Conservation (phyloP, 1,139 yeast genomes). For the Geotrichum klebahnii region DNA sequence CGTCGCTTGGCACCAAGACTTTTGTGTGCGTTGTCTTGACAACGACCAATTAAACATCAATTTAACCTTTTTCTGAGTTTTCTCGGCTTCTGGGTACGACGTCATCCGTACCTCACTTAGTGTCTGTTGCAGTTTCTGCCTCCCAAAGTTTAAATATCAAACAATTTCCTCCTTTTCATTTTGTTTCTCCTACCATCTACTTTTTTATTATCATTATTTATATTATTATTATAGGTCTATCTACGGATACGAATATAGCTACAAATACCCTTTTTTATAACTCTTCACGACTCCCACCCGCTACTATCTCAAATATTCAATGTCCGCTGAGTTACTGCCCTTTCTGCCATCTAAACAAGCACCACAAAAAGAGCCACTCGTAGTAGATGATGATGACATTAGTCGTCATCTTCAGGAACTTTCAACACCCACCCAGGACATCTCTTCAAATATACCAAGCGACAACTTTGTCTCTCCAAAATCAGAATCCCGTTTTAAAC, state of each 20-base stretch:
- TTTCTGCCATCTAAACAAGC: neutral
- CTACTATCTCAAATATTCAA: neutral
- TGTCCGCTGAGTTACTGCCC: neutral
- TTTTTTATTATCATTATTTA: neutral
- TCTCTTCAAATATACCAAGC: no score
- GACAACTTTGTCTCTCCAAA: neutral
- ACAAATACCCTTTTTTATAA: no score
- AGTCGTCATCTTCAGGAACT: neutral
- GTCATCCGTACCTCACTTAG: no score
- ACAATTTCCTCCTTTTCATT: neutral
- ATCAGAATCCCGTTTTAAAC: neutral
- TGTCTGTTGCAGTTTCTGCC: no score
- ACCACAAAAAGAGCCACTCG: neutral
- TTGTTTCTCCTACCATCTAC: neutral
- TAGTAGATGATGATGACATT: neutral
- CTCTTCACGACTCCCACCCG: no score
- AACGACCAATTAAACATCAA: conserved; percentile 1
- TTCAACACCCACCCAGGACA: neutral
- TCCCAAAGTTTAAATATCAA: neutral
- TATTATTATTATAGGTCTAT: neutral
- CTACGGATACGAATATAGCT: no score
- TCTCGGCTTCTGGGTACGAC: no score
- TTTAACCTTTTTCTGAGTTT: conserved; percentile 1
- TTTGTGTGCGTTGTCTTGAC: neutral
- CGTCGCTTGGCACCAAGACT: conserved; percentile 2